Evolutionary conservation across 352 stramenopile species (phyloP), one percentile per base, ranked within the genome.

Genomic region (Globisporangium megalacanthum): DNA sequence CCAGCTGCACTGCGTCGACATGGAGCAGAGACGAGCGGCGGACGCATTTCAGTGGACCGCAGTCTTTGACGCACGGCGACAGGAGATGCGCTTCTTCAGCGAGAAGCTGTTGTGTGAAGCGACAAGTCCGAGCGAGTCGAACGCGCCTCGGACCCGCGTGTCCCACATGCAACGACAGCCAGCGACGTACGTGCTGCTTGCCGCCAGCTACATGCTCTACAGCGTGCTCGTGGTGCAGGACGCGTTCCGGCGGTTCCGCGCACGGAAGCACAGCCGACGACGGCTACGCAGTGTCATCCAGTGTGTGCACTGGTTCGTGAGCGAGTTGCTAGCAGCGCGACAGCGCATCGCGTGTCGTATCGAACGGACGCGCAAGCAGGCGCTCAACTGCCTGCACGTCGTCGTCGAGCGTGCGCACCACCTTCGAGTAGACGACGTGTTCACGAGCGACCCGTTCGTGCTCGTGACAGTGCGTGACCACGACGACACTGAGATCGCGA

Each of bases 221-320:
- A 69, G 86, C 45, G 77, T 88, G 3, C 62, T 92, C 49, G 57
- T 89, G 13, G 69, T 88, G 1, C 82, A 92, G 70, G 79, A 89
- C 51, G 69, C 77, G 0, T 86, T 79, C 58, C 73, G 82, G 4
- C 65, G 58, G 37, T 73, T 69, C 45, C 62, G 51, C 6, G n/a
- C 11, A 0, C 61, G 61, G 41, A 67, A 65, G 10, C 61, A 51
- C 11, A 61, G 61, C 22, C 56, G 66, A 0, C 68, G 72, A 0
- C 54, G 53, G 1, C 17, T 77, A 15, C 68, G 63, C 22, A 77
- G 79, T 0, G 52, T 87, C 1, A 37, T 75, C 14, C 41, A 68
- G 33, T 77, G 68, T 3, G 60, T 52, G 6, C 65, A 56, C 33
- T 72, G 70, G 62, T 39, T 69, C 20, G 60, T 59, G 7, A 36